Evolutionary conservation across 2,329 filamentous ascomycete genomes (phyloP), one percentile per base, ranked within the genome.

Genomic region (Aureobasidium leucospermi): DNA sequence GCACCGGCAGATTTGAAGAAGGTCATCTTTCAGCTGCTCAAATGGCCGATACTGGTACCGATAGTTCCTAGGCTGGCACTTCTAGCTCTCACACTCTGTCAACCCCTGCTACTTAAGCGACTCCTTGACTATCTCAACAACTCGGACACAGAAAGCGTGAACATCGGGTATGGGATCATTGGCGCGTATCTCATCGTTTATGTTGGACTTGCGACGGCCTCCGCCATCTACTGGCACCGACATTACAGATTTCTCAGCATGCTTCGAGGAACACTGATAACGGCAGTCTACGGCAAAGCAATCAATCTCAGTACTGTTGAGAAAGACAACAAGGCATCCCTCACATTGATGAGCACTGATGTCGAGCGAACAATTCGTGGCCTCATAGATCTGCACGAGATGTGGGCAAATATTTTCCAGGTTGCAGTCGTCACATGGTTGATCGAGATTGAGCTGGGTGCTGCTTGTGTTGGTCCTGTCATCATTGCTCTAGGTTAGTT

Each of bases 171-270:
- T 39, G 70, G 65, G 1, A 61, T 72, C 1, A 68, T 71, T 11
- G 69, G 67, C 13, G 70, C 68, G 0, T 73, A 67, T 60, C 64
- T 64, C 11, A 29, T 73, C n/a, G 70, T 70, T 0, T 72, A 70
- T 49, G 32, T 67, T n/a, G 69, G 69, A 4, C 61, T 70, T 5
- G 69, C 70, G 2, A 32, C 53, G 11, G 52, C 60, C 10, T 51
- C 60, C 11, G 51, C 52, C 10, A 43, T 58, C 6, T 61, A 61
- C 32, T 58, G 53, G 60, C 53, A 61, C n/a, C 28, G 46, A 6
- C 51, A 56, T 19, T 58, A 52, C 13, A 52, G 53, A 16, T 58
- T 57, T 6, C 19, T 61, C 5, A 51, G 47, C 15, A 57, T 57
- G 28, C 42, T 61, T 34, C 53, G 60, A 1, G 60, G 53, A 3